These are phyloP conservation scores for Phytophthora sp. DNA, from an alignment of 352 stramenopile species.

Conservation along the genomic window DNA sequence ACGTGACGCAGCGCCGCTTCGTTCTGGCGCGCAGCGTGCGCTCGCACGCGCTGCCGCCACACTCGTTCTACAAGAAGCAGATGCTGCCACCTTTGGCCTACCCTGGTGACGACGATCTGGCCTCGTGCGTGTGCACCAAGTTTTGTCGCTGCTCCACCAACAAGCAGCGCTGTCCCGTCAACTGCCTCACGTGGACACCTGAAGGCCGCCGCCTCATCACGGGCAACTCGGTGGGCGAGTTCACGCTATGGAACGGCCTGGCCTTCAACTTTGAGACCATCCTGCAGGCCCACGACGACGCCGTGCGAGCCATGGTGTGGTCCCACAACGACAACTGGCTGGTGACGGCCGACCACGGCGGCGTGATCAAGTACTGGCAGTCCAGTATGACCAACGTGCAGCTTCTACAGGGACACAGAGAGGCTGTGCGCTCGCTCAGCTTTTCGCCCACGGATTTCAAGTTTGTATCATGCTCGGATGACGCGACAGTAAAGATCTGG, in stretches of 20 bases:
- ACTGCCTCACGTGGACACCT: conserved; percentile 96
- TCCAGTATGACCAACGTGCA: conserved; percentile 91
- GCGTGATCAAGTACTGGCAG: conserved; percentile 94
- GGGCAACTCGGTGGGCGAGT: conserved; percentile 96
- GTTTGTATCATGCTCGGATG: conserved; percentile 97
- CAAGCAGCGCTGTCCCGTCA: conserved; percentile 92
- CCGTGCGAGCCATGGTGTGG: conserved; percentile 91
- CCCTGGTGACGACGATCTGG: conserved; percentile 66
- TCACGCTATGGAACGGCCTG: conserved; percentile 98
- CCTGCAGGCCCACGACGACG: conserved; percentile 91
- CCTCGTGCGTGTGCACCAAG: conserved; percentile 85
- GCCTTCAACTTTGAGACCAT: conserved; percentile 99
- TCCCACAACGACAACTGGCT: conserved; percentile 92
- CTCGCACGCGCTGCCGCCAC: conserved; percentile 64
- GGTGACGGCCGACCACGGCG: conserved; percentile 89
- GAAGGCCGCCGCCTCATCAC: conserved; percentile 95
- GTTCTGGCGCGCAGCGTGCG: conserved; percentile 53
- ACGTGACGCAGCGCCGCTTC: conserved; percentile 79
- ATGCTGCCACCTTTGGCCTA: conserved; percentile 80
- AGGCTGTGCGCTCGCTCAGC: conserved; percentile 94
- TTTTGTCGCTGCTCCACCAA: conserved; percentile 91
- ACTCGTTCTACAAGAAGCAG: conserved; percentile 87
- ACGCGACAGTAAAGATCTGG: conserved; percentile 95
- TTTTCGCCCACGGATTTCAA: conserved; percentile 98
- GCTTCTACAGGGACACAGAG: conserved; percentile 84